phyloP scores from a whole-genome alignment of 208 protist genomes.

The Acanthamoeba rhysodes region DNA sequence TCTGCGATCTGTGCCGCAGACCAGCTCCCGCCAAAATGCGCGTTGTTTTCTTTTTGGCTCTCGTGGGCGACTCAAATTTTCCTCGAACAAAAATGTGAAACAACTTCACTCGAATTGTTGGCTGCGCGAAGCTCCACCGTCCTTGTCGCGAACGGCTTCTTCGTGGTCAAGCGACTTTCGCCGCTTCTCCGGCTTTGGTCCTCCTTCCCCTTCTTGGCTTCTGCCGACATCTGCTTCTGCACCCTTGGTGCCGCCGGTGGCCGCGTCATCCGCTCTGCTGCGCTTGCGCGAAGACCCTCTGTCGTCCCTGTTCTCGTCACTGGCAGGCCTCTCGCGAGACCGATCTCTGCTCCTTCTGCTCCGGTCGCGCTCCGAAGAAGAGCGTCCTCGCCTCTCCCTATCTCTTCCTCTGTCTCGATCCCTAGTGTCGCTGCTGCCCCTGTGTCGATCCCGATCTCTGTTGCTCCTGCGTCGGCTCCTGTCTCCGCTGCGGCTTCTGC shows the following conservation, averaged over 20 bases:
- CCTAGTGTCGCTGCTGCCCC: background rate
- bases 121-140: no score
- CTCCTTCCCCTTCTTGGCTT: no score
- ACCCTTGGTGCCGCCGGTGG: background rate
- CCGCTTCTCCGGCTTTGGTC: no score
- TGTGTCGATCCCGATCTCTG: background rate
- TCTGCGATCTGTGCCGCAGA: no score
- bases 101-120: no score
- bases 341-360: background rate
- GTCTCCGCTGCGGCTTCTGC: background rate
- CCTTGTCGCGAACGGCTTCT: no score
- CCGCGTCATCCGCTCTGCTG: constrained; percentile 2
- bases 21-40: no score
- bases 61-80: no score
- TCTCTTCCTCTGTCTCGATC: background rate
- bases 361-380: background rate
- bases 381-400: background rate
- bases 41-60: no score
- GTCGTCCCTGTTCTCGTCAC: background rate
- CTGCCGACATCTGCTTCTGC: background rate
- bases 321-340: background rate
- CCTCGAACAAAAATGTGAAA: no score
- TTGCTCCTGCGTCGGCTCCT: background rate
- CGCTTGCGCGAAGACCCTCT: background rate
- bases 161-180: no score